Percentiles rank a stretch among this genome's conserved stretches.
These are phyloP conservation scores for Hanseniaspora gamundiae DNA, from an alignment of 1,139 yeast genomes.

Conservation along the genomic window DNA sequence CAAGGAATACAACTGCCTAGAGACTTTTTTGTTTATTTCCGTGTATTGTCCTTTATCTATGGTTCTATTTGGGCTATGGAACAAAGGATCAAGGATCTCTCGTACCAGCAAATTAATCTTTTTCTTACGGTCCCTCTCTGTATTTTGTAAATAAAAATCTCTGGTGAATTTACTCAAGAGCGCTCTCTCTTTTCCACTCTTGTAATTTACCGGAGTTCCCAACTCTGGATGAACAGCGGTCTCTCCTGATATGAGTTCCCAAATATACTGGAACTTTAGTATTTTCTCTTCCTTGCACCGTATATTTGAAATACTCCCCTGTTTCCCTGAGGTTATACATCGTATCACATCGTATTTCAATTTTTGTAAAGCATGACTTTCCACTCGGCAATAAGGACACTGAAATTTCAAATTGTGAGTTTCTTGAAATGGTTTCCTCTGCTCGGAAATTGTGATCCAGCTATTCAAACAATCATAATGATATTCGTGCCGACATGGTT, in stretches of 20 bases:
- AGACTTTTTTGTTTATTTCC: constrained; percentile 31
- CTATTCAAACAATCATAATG: constrained; percentile 35
- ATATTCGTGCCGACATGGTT: constrained; percentile 33
- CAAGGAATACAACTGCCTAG: constrained; percentile 29
- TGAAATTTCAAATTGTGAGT: too few species aligned
- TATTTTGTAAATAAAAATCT: constrained; percentile 21
- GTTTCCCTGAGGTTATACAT: neutral
- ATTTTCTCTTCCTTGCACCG: too few species aligned
- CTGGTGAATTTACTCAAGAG: constrained; percentile 43
- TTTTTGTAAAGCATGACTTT: neutral
- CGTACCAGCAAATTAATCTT: constrained; percentile 44
- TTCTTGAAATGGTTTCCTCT: neutral
- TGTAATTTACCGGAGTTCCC: constrained; percentile 20
- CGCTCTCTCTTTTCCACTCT: constrained; percentile 34
- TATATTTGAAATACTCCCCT: neutral
- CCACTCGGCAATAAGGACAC: neutral
- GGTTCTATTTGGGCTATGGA: constrained; percentile 25
- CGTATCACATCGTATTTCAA: neutral
- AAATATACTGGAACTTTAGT: too few species aligned
- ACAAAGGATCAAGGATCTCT: constrained; percentile 36
- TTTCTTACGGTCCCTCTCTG: constrained; percentile 32
- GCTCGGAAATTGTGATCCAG: constrained; percentile 28
- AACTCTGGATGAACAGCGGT: too few species aligned
- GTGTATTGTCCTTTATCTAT: constrained; percentile 39
- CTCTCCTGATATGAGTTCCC: too few species aligned